A percentile compares a stretch with the other conserved stretches of the same genome.
phyloP scores from a whole-genome alignment of 2,329 filamentous ascomycete genomes.

The Colletotrichum sp. region DNA sequence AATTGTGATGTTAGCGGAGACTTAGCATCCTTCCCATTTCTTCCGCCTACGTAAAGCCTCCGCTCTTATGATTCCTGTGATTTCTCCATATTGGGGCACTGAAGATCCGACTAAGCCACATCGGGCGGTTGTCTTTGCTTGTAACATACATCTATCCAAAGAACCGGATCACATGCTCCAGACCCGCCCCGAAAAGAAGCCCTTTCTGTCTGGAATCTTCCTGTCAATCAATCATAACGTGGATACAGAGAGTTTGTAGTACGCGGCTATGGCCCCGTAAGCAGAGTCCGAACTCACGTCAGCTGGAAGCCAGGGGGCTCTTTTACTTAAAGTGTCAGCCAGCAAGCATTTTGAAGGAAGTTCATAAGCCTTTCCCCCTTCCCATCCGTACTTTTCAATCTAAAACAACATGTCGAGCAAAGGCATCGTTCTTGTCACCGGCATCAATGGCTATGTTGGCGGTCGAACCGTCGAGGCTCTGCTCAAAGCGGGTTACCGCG shows the following conservation, averaged over 20 bases:
- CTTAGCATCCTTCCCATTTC: background rate
- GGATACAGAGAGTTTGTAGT: background rate
- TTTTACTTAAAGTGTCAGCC: background rate
- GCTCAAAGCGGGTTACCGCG: slow-evolving; percentile 33
- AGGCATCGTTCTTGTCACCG: slow-evolving; percentile 30
- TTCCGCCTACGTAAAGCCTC: rapidly evolving
- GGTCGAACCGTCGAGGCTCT: slow-evolving; percentile 31
- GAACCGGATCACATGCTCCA: background rate
- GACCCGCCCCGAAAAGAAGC: background rate
- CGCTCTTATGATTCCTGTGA: background rate
- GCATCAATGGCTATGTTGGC: slow-evolving; percentile 38
- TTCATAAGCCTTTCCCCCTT: background rate
- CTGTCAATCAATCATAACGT: rapidly evolving
- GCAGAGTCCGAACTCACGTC: background rate
- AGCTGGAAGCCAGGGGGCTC: background rate
- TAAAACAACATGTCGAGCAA: background rate
- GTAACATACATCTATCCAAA: rapidly evolving
- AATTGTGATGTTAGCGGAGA: background rate
- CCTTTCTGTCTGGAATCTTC: background rate
- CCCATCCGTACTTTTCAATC: background rate
- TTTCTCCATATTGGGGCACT: background rate
- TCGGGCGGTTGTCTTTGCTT: rapidly evolving
- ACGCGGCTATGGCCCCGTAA: rapidly evolving
- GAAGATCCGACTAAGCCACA: background rate
- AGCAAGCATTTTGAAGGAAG: background rate